Base-by-base conservation (phyloP, 805 yeast genomes). In the Yarrowia sp. region DNA sequence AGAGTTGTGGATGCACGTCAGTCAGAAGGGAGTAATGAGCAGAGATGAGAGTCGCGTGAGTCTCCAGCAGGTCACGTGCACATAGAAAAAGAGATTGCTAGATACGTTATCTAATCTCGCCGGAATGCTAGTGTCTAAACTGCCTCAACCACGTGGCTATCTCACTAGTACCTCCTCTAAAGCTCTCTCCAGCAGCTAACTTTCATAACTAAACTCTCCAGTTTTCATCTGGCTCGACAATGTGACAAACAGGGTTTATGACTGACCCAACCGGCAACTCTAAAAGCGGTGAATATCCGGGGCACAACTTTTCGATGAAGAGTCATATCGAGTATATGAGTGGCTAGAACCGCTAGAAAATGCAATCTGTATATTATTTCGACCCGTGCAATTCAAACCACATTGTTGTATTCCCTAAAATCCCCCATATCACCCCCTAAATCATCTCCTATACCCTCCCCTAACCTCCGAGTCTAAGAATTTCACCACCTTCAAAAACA, bases 391-490 rank as follows among this genome's bases (percentile, higher is more conserved):
- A n/a, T n/a, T n/a, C n/a, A n/a, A n/a, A n/a, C n/a, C n/a, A n/a
- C n/a, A n/a, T n/a, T n/a, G n/a, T n/a, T n/a, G n/a, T n/a, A n/a
- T n/a, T n/a, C 30, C 30, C 30, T 26, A 26, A 26, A 10, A 9
- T 14, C 41, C 10, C 19, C 4, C 28, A 46, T 19, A 28, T 17
- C 1, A 6, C 22, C 17, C 3, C 52, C 4, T 8, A 28, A 46
- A 46, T 30, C 52, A 11, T 6, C 41, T 10, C 21, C 26, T 22
- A 17, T 19, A 17, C 11, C 10, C 59, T 43, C 62, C 62, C 49
- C 62, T 56, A 40, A 38, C 62, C 62, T 56, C 62, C 62, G 36
- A 38, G 49, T n/a, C 58, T 28, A 56, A 40, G 54, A 56, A 43
- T 56, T 56, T 40, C 62, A 38, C 46, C 26, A 16, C 10, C n/a